Percentiles rank a stretch among this genome's conserved stretches.
These are phyloP conservation scores for Emydomyces testavorans DNA, from an alignment of 2,329 filamentous ascomycete genomes.

Conservation along the genomic window DNA sequence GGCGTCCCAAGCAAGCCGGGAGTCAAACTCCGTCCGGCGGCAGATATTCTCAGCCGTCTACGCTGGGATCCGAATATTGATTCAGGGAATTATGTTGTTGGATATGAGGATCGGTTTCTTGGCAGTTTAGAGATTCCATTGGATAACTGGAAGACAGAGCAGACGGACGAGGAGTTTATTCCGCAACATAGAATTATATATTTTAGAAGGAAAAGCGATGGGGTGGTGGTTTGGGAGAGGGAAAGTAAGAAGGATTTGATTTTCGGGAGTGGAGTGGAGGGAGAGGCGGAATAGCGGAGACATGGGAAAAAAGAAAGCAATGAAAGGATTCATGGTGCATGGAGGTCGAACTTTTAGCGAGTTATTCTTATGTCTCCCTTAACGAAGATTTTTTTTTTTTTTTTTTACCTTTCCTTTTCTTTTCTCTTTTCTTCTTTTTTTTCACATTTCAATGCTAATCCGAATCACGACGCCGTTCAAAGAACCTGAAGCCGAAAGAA, in stretches of 20 bases:
- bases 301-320: too few relatives aligned
- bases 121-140: slow-evolving; percentile 40
- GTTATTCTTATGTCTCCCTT: too few relatives aligned
- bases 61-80: slow-evolving; percentile 40
- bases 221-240: slow-evolving; percentile 42
- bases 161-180: slow-evolving; percentile 47
- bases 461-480: too few relatives aligned
- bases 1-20: not conserved
- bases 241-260: slow-evolving; percentile 37
- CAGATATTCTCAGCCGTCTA: slow-evolving; percentile 40
- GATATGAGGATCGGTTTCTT: slow-evolving; percentile 44
- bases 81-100: slow-evolving; percentile 39
- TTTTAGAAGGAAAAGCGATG: slow-evolving; percentile 34
- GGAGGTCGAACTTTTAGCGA: too few relatives aligned
- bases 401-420: too few relatives aligned
- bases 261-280: slow-evolving; percentile 34
- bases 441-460: too few relatives aligned
- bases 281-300: not conserved
- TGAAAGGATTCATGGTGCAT: too few relatives aligned
- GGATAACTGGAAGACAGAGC: slow-evolving; percentile 43
- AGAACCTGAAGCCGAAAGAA: too few relatives aligned
- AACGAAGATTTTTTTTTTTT: too few relatives aligned
- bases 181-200: slow-evolving; percentile 45
- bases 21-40: slow-evolving; percentile 19
- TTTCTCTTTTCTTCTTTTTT: too few relatives aligned